phyloP scores from a whole-genome alignment of 495 filamentous ascomycete genomes.

The Rhypophila decipiens region DNA sequence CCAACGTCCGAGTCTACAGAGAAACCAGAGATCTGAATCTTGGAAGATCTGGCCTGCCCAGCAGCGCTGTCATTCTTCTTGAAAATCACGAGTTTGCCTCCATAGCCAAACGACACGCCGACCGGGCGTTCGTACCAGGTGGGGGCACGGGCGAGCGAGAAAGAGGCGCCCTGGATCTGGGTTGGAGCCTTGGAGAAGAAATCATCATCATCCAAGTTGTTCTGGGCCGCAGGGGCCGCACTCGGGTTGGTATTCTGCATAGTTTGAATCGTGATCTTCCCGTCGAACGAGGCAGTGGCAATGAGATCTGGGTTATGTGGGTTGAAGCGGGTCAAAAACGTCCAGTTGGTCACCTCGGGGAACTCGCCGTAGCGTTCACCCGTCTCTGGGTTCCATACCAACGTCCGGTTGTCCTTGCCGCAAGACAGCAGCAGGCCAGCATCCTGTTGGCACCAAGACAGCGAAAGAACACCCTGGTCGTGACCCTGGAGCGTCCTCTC shows the following conservation, averaged over 20 bases:
- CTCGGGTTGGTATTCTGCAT: constrained; percentile 79
- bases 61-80: constrained; percentile 48
- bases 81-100: constrained; percentile 84
- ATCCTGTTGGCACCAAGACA: constrained; percentile 95
- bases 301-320: constrained; percentile 85
- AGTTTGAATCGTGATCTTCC: constrained; percentile 86
- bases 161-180: constrained; percentile 81
- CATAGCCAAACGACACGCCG: constrained; percentile 91
- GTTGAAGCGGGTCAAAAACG: constrained; percentile 92
- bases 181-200: constrained; percentile 93
- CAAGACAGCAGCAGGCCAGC: constrained; percentile 85
- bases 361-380: constrained; percentile 86
- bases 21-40: constrained; percentile 76
- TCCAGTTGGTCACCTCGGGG: constrained; percentile 97
- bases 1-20: constrained; percentile 83
- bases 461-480: constrained; percentile 84
- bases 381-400: constrained; percentile 94
- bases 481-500: constrained; percentile 84
- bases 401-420: constrained; percentile 92
- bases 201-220: constrained; percentile 77
- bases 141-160: constrained; percentile 78
- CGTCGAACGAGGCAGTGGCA: constrained; percentile 94
- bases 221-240: constrained; percentile 48
- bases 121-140: constrained; percentile 85
- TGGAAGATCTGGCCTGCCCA: constrained; percentile 60